Evolutionary conservation across 169 alveolate species (phyloP), one percentile per base, ranked within the genome.

Genomic region (Condylostoma magnum): DNA sequence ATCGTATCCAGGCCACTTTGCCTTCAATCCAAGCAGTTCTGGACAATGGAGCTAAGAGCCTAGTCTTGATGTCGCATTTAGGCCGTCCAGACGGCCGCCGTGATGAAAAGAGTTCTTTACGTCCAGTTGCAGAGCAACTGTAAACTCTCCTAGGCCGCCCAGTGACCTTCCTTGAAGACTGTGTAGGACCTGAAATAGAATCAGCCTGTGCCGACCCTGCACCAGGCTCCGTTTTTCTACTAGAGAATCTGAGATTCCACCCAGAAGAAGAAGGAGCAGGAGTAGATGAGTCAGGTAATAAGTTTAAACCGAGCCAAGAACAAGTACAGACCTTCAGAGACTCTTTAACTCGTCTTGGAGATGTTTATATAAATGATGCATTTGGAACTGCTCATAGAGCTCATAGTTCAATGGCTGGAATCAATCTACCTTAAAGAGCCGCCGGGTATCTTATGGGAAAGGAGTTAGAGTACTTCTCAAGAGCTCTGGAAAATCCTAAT

Each of bases 361-460:
- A 98, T 63, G 53, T 97, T 12, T 97, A 81, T 88, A 96, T 97
- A 27, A 97, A 97, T 81, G 99, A 97, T 81, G 99, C 99, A 27
- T 98, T 98, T 75, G 99, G 99, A 8, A 95, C 99, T 18, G 98
- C 99, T 15, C 99, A 98, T 71, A 92, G 99, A 66, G 99, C 99
- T 31, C 99, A 98, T 76, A 87, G 97, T 47, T 95, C 99, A 38
- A 96, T 96, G 97, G 99, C 91, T 1, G 99, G 99, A 43, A 93
- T 97, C 0, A 82, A 95, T 50, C 76, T 94, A 36, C 83, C 91
- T 8, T 67, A 87, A 1, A 86, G 95, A 60, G 99, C 96, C 12
- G 98, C 99, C 25, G 99, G 99, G 2, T 90, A 91, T 77, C 77
- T 97, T 71, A 84, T 96, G 95, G 89, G 95, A 77, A 96, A 94